Evolutionary conservation across 2,329 filamentous ascomycete species (phyloP), one percentile per base, ranked within the genome.

Genomic region (Byssochlamys sp.): DNA sequence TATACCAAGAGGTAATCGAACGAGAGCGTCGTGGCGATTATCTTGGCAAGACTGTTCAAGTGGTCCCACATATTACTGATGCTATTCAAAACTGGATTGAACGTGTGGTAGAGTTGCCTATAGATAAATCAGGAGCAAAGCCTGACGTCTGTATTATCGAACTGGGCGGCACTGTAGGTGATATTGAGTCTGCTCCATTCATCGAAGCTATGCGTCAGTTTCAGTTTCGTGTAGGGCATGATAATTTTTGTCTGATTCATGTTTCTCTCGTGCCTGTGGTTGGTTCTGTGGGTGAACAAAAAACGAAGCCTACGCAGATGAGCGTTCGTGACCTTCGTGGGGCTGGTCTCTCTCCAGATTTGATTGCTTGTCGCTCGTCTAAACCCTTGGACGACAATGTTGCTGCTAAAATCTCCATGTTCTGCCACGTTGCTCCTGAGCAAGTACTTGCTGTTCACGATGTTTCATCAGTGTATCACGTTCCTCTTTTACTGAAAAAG

Each of bases 81-180:
- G 89, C 87, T 26, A 95, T 96, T 67, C 88, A 95, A 74, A 88
- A 94, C 59, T 95, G 90, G 88, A 90, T 97, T 62, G 84, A 91
- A 75, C 82, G 88, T 31, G 91, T 96, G 9, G 86, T 91, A 31
- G 84, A 81, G 68, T 86, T 94, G 48, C 89, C 91, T 0, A 90
- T 95, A 2, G 92, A 97, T 68, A 89, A 92, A 64, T 89, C 89
- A 2, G 83, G 84, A 24, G 84, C 87, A 68, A 82, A 86, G 74
- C 91, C 92, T 0, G 92, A 97, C 75, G 88, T 96, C 58, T 96
- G 92, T 74, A 92, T 97, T 60, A 88, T 88, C 70, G 84, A 85
- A 79, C 57, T 70, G 61, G 68, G 72, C 54, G 71, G 72, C 53
- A 80, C 75, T 24, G 71, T 78, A 39, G 86, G 89, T 65, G 89